A percentile compares a stretch with the other conserved stretches of the same genome.
These are phyloP conservation scores for Aspergillus clavatus DNA, from an alignment of 2,329 filamentous ascomycete species.

Conservation along the genomic window DNA sequence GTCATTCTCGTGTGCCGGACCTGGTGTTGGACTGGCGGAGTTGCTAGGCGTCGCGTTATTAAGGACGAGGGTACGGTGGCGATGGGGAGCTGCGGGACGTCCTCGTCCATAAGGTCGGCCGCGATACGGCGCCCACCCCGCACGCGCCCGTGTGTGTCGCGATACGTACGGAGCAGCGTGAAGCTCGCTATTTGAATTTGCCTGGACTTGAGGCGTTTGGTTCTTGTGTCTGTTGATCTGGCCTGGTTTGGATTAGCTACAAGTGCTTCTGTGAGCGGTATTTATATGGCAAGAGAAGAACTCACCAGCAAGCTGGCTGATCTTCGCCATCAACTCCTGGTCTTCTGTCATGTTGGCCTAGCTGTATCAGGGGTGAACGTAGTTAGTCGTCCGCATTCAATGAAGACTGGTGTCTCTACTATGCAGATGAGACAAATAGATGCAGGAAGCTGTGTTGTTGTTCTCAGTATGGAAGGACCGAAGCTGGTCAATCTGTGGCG, in stretches of 20 bases:
- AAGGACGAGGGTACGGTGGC: conserved; percentile 61
- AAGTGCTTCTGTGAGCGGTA: conserved; percentile 38
- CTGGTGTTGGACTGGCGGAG: conserved; percentile 18
- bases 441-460: too few species aligned
- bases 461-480: neutral
- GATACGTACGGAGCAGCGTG: conserved; percentile 22
- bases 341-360: conserved; percentile 49
- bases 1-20: conserved; percentile 24
- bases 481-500: conserved; percentile 1
- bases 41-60: conserved; percentile 43
- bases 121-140: conserved; percentile 43
- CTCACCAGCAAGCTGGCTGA: conserved; percentile 54
- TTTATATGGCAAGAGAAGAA: conserved; percentile 18
- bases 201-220: conserved; percentile 35
- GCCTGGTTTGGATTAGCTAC: conserved; percentile 44
- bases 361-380: conserved; percentile 1
- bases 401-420: neutral
- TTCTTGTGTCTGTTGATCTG: conserved; percentile 78
- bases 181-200: conserved; percentile 19
- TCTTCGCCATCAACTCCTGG: conserved; percentile 52
- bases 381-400: conserved; percentile 5
- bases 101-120: conserved; percentile 37
- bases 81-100: conserved; percentile 39
- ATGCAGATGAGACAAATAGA: neutral
- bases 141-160: conserved; percentile 27